A percentile compares a stretch with the other conserved stretches of the same genome.
phyloP scores from a whole-genome alignment of 352 stramenopile genomes.

The Pythium rhizo-oryzae region DNA sequence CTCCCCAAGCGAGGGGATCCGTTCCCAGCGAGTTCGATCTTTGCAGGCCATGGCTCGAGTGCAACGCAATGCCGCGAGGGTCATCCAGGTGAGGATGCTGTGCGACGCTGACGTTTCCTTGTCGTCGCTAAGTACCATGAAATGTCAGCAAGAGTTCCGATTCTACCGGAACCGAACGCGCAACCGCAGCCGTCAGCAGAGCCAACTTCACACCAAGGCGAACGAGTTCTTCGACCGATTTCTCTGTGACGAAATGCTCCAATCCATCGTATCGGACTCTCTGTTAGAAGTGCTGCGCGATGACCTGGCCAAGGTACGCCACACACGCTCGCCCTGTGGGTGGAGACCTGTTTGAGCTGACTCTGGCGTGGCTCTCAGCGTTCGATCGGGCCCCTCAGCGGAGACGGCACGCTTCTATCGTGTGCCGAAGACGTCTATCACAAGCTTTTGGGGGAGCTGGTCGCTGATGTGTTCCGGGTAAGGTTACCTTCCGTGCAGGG shows the following conservation, averaged over 20 bases:
- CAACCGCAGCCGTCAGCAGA: slow-evolving; percentile 28
- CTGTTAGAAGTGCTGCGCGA: slow-evolving; percentile 48
- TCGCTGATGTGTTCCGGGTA: slow-evolving; percentile 40
- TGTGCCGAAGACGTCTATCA: slow-evolving; percentile 3
- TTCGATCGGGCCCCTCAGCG: neutral
- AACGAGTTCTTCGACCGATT: slow-evolving; percentile 40
- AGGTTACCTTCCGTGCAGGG: neutral
- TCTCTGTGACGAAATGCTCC: slow-evolving; percentile 12
- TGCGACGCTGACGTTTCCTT: no score
- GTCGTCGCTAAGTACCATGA: no score
- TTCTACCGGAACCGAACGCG: slow-evolving; percentile 36
- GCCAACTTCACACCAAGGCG: slow-evolving; percentile 25
- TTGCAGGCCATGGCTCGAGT: slow-evolving; percentile 49
- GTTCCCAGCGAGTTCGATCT: slow-evolving; percentile 51
- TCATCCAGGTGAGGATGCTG: slow-evolving; percentile 44
- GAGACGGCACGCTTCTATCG: neutral
- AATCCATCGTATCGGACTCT: slow-evolving; percentile 27
- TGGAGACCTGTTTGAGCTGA: neutral
- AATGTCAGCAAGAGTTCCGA: slow-evolving; percentile 52
- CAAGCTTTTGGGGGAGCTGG: slow-evolving; percentile 23
- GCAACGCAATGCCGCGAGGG: slow-evolving; percentile 39
- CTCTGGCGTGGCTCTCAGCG: neutral
- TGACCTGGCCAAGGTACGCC: slow-evolving; percentile 30
- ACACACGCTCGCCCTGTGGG: neutral
- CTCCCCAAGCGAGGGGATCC: neutral